A percentile compares a stretch with the other conserved stretches of the same genome.
phyloP scores from a whole-genome alignment of 1,284 basidiomycete species.

The Cutaneotrichosporon sp. region DNA sequence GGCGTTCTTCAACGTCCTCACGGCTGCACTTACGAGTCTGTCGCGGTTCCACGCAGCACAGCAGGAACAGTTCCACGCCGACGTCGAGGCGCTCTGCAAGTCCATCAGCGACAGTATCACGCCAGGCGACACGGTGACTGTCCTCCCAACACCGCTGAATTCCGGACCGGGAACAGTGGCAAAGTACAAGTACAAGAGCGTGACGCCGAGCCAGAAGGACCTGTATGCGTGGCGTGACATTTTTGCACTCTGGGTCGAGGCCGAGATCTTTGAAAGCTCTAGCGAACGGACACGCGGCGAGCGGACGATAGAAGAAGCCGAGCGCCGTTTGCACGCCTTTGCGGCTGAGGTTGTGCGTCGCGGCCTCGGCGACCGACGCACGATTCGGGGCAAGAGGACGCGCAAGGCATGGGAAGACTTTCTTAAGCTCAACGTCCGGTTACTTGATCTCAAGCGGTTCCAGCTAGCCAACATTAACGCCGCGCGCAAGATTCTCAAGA shows the following conservation, averaged over 20 bases:
- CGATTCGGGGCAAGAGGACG: constrained; percentile 66
- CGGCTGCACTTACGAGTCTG: constrained; percentile 68
- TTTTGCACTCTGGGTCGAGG: constrained; percentile 82
- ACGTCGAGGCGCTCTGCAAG: constrained; percentile 63
- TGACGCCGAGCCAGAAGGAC: constrained; percentile 59
- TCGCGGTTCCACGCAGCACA: constrained; percentile 65
- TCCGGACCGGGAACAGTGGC: not conserved
- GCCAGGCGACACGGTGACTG: constrained; percentile 51
- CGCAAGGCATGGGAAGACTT: constrained; percentile 72
- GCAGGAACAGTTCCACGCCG: constrained; percentile 63
- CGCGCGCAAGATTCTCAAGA: constrained; percentile 86
- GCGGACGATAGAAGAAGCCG: constrained; percentile 68
- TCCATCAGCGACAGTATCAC: constrained; percentile 64
- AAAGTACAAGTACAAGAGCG: constrained; percentile 9
- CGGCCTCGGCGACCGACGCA: constrained; percentile 61
- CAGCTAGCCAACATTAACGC: constrained; percentile 86
- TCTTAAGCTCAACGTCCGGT: constrained; percentile 73
- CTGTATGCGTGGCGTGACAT: constrained; percentile 91
- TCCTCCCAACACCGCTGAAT: constrained; percentile 34
- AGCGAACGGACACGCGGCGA: constrained; percentile 74
- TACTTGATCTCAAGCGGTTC: constrained; percentile 85
- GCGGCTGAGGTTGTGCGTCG: constrained; percentile 65
- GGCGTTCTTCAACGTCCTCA: constrained; percentile 77
- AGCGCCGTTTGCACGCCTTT: constrained; percentile 70
- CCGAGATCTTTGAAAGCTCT: constrained; percentile 80